These are phyloP conservation scores for Trametes coccinea DNA, from an alignment of 768 basidiomycete species.

Conservation along the genomic window DNA sequence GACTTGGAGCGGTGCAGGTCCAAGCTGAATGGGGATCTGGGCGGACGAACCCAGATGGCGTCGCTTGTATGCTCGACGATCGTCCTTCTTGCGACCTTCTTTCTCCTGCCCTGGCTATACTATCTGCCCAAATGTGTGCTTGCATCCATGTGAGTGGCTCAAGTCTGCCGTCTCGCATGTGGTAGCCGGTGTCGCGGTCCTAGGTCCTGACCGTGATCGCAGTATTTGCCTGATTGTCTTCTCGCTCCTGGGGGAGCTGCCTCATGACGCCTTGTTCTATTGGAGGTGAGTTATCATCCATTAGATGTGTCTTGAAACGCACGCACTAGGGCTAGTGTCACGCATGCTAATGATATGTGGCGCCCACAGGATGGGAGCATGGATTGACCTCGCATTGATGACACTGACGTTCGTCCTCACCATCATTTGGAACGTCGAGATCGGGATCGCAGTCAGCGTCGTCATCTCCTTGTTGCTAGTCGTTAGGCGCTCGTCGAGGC, in stretches of 20 bases:
- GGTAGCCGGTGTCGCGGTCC: neutral
- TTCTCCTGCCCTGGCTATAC: slow-evolving; percentile 82
- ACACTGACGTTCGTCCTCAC: slow-evolving; percentile 84
- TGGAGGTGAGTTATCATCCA: slow-evolving; percentile 67
- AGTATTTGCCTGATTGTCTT: slow-evolving; percentile 87
- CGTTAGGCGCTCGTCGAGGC: slow-evolving; percentile 84
- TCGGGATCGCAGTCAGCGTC: slow-evolving; percentile 87
- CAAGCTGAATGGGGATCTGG: slow-evolving; percentile 87
- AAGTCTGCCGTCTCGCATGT: neutral
- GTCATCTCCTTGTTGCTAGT: slow-evolving; percentile 87
- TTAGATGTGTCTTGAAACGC: neutral
- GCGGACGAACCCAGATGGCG: slow-evolving; percentile 87
- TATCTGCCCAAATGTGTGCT: slow-evolving; percentile 89
- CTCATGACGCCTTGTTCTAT: slow-evolving; percentile 84
- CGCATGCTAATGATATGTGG: neutral
- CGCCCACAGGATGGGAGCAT: slow-evolving; percentile 74
- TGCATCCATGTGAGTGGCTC: slow-evolving; percentile 70
- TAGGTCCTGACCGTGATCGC: neutral
- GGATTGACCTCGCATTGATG: slow-evolving; percentile 88
- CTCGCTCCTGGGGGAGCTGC: slow-evolving; percentile 79
- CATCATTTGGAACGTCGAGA: slow-evolving; percentile 88
- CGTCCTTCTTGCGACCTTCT: slow-evolving; percentile 84
- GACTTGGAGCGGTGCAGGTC: slow-evolving; percentile 43
- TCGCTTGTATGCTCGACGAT: slow-evolving; percentile 73
- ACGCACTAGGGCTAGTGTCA: too few relatives aligned